A percentile compares a stretch with the other conserved stretches of the same genome.
phyloP scores from a whole-genome alignment of 108 stramenopile genomes.

The Fragilaria radians region DNA sequence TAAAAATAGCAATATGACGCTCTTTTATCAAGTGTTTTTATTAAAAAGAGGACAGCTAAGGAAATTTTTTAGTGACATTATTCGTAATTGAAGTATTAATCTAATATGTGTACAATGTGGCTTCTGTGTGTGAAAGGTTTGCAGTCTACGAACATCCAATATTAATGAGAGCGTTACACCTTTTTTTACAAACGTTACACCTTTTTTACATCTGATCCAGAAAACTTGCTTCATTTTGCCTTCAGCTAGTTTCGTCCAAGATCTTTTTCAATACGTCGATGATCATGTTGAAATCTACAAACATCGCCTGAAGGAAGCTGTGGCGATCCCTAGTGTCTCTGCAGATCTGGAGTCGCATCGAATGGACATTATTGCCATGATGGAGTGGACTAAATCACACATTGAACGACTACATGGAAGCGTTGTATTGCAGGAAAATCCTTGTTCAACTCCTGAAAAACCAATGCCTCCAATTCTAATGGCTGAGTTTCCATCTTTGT shows the following conservation, averaged over 20 bases:
- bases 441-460: slow-evolving; percentile 31
- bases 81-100: too few relatives aligned
- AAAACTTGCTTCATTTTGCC: too few relatives aligned
- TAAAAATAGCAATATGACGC: too few relatives aligned
- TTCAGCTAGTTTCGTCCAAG: not conserved
- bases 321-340: slow-evolving; percentile 71
- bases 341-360: slow-evolving; percentile 58
- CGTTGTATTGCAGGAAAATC: slow-evolving; percentile 47
- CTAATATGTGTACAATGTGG: too few relatives aligned
- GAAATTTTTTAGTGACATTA: too few relatives aligned
- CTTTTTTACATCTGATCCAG: too few relatives aligned
- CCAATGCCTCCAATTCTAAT: slow-evolving; percentile 63
- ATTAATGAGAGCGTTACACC: too few relatives aligned
- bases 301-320: slow-evolving; percentile 33
- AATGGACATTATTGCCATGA: slow-evolving; percentile 58
- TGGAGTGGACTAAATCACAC: slow-evolving; percentile 59
- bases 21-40: too few relatives aligned
- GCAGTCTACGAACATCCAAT: too few relatives aligned
- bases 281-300: slow-evolving; percentile 23
- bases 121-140: too few relatives aligned
- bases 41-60: too few relatives aligned
- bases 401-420: slow-evolving; percentile 51
- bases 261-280: slow-evolving; percentile 41
- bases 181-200: too few relatives aligned
- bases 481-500: slow-evolving; percentile 54